A percentile compares a stretch with the other conserved stretches of the same genome.
Evolutionary conservation across 257 asterid species (phyloP).

Genomic region (Agastache rugosa): DNA sequence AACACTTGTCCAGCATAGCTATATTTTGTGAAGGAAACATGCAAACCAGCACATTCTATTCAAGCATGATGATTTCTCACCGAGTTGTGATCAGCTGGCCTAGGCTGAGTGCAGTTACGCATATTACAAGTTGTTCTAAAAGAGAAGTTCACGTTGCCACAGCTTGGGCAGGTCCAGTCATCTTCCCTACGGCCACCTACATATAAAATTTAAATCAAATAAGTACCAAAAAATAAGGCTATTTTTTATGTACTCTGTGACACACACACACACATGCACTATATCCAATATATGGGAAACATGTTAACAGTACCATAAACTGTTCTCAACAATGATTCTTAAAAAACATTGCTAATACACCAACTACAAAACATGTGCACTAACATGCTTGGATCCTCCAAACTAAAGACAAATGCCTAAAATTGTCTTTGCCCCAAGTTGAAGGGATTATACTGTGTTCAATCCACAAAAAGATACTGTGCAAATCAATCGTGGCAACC

Average conservation of each 20-base stretch:
- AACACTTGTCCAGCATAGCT: not conserved
- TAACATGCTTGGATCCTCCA: not conserved
- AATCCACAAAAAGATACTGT: not conserved
- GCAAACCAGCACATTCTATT: not conserved
- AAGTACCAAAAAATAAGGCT: not conserved
- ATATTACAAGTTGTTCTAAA: slow-evolving; percentile 90
- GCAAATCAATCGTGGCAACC: not conserved
- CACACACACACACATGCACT: not conserved
- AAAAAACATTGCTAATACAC: not conserved
- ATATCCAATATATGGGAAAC: not conserved
- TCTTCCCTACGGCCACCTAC: slow-evolving; percentile 94
- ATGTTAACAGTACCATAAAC: not conserved
- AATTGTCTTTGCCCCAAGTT: not conserved
- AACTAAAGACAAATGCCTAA: not conserved
- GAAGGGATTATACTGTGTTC: not conserved
- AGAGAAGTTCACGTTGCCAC: slow-evolving; percentile 88
- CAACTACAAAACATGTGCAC: not conserved
- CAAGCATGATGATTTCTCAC: slow-evolving; percentile 44
- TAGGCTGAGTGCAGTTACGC: slow-evolving; percentile 90
- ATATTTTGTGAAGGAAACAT: not conserved
- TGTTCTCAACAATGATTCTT: not conserved
- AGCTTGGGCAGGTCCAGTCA: slow-evolving; percentile 95
- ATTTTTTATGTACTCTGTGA: not conserved
- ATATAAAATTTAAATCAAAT: slow-evolving; percentile 33
- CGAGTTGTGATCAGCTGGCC: slow-evolving; percentile 84